These are phyloP conservation scores for Colletotrichum siamense DNA, from an alignment of 2,329 filamentous ascomycete genomes.

Conservation along the genomic window DNA sequence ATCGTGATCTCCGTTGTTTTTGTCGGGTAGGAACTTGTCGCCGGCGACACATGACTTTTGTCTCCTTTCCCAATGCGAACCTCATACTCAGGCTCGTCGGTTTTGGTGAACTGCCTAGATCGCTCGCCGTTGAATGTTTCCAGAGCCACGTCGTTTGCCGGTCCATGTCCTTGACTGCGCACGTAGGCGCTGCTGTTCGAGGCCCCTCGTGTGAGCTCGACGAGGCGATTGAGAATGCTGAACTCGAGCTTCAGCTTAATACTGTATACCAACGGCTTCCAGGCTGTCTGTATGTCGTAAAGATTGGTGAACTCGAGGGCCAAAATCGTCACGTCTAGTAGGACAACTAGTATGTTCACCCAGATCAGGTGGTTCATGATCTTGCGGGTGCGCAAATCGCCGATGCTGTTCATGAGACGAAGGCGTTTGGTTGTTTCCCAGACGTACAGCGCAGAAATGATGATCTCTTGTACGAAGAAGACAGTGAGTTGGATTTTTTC, in stretches of 20 bases:
- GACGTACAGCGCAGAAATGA: slow-evolving; percentile 59
- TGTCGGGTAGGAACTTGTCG: background rate
- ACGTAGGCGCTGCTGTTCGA: background rate
- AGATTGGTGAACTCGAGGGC: slow-evolving; percentile 36
- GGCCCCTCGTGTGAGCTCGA: slow-evolving; percentile 28
- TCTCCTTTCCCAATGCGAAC: background rate
- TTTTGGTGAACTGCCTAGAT: background rate
- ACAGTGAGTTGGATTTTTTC: slow-evolving; percentile 38
- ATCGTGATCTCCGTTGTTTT: background rate
- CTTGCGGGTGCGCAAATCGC: slow-evolving; percentile 23
- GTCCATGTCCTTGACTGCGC: background rate
- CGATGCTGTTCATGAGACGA: background rate
- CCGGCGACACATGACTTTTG: background rate
- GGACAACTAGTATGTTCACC: slow-evolving; percentile 51
- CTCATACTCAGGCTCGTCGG: background rate
- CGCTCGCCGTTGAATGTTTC: background rate
- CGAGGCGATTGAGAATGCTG: slow-evolving; percentile 37
- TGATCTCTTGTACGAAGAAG: slow-evolving; percentile 26
- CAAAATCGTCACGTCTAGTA: slow-evolving; percentile 45
- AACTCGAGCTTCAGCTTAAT: slow-evolving; percentile 43
- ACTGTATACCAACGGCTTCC: slow-evolving; percentile 38
- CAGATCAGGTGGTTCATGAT: slow-evolving; percentile 48
- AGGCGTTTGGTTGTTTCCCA: slow-evolving; percentile 52
- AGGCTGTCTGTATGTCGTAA: slow-evolving; percentile 37
- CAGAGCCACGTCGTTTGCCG: background rate